Base-by-base conservation (phyloP, 208 protist genomes). In the Leishmania gerbilli region DNA sequence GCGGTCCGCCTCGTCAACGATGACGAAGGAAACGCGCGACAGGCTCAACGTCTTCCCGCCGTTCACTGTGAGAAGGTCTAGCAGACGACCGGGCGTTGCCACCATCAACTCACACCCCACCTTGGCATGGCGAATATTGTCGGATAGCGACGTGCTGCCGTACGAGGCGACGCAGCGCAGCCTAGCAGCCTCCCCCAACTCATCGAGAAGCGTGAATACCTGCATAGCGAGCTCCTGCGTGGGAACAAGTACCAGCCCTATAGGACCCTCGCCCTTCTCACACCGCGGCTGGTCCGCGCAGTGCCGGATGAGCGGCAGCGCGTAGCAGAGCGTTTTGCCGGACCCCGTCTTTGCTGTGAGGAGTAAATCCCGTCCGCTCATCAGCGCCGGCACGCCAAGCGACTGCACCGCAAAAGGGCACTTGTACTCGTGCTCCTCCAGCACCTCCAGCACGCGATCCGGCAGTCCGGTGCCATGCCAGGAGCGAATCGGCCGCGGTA, bases 191-290 rank as follows among this genome's bases (percentile, higher is more conserved):
- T 77, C 79, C 68, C 90, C 88, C n/a, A 99, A 74, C 80, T 95
- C 93, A 78, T 87, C 80, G n/a, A 96, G 74, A 49, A 98, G 80
- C 4, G 56, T 74, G 47, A 92, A 87, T 62, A 99, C 97, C 85
- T 99, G 98, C 34, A 87, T 76, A 51, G 94, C 97, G 7, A 99
- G 89, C 85, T 99, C 97, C 77, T 98, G 92, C n/a, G 98, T 99
- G 9, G 97, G 97, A 53, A 98, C 94, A 13, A 99, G 81, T 47
- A 99, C 87, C 17, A 99, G 88, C 3, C 87, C 95, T 40, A 98
- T 95, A 24, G 97, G 98, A 3, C 98, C 97, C 69, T 98, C 93
- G 11, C 92, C 90, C 47, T 87, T 82, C 74, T 81, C 82, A 77
- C 94, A 95, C 13, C 85, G 80, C n/a, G 86, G 85, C 88, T 99